Base-by-base conservation (phyloP, 1,284 basidiomycete genomes). In the Cryptococcus amylolentus region DNA sequence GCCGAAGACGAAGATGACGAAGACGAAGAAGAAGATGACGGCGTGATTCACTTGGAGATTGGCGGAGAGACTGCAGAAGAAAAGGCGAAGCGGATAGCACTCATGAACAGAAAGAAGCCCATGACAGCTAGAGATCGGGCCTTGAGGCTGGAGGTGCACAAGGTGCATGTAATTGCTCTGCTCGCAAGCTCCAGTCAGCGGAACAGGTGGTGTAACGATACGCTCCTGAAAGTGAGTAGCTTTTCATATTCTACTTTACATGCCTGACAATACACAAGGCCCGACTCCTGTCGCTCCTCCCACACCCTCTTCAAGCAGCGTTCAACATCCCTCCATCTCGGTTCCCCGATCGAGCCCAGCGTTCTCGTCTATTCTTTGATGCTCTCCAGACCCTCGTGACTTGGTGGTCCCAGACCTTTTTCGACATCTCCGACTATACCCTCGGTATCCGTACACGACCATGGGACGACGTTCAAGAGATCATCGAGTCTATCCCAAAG, bases 181-280 rank as follows among this genome's bases (percentile, higher is more conserved):
- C 82, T 98, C 2, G 84, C 84, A 4, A 90, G 88, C 68, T 87
- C 88, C 4, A 78, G 82, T 37, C 78, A 86, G 14, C 84, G 95
- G 46, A 98, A 98, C 73, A 80, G 80, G 53, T 94, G 89, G 88
- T 74, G 92, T 18, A 93, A 91, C 60, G 89, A 97, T 68, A 77
- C 79, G 1, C 78, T 91, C 3, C 80, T 98, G 12, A 90, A 95
- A 68, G 92, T 91, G 20, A 44, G 70, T 57, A 14, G 14, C 6
- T 13, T 13, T 6, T 16, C 45, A 31, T 45, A n/a, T 13, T 16
- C 35, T 38, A 43, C 54, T 31, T 47, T 37, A 42, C 43, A 37
- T 23, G 23, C 23, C 47, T 60, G 77, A 72, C 38, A 16, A 23
- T 26, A 38, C 14, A 8, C 5, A 38, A 59, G 57, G 78, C 78